Evolutionary conservation across 164 flowering plant species (phyloP).

Genomic region (Vitis rotundifolia): DNA sequence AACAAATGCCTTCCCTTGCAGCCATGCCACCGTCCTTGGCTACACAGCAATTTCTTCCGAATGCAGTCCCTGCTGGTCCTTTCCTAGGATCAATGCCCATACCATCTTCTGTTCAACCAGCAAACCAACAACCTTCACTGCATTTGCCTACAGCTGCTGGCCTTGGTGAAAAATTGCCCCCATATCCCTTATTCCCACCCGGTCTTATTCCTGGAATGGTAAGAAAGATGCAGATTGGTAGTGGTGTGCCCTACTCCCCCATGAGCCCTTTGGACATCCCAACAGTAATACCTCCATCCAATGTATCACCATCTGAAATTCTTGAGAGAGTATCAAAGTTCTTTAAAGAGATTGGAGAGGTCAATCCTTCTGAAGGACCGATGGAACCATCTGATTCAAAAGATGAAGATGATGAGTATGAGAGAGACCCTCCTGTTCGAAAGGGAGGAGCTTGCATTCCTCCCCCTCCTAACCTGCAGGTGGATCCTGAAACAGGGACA

Average conservation of each 20-base stretch:
- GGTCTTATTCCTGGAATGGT: slow-evolving; percentile 99
- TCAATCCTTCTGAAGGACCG: slow-evolving; percentile 94
- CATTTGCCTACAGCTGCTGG: slow-evolving; percentile 32
- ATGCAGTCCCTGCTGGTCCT: slow-evolving; percentile 35
- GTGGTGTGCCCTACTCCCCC: slow-evolving; percentile 98
- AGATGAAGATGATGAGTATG: slow-evolving; percentile 59
- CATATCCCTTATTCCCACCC: slow-evolving; percentile 95
- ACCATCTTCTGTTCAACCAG: slow-evolving; percentile 45
- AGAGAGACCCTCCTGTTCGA: slow-evolving; percentile 64
- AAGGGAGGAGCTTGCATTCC: slow-evolving; percentile 99
- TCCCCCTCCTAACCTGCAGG: slow-evolving; percentile 85
- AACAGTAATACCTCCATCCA: slow-evolving; percentile 89
- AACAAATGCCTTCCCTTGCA: slow-evolving; percentile 31
- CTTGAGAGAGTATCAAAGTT: slow-evolving; percentile 88
- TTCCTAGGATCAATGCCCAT: slow-evolving; percentile 56
- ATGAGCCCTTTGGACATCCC: slow-evolving; percentile 98
- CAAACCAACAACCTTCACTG: slow-evolving; percentile 38
- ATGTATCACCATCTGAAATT: slow-evolving; percentile 65
- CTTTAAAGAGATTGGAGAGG: slow-evolving; percentile 92
- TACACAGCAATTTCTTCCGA: slow-evolving; percentile 56
- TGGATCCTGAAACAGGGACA: slow-evolving; percentile 79
- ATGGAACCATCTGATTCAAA: slow-evolving; percentile 48
- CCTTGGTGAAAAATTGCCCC: slow-evolving; percentile 68
- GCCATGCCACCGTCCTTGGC: slow-evolving; percentile 34
- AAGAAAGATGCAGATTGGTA: slow-evolving; percentile 94